Percentiles rank a stretch among this genome's conserved stretches.
These are phyloP conservation scores for Cinchona pubescens DNA, from an alignment of 257 asterid species.

Conservation along the genomic window DNA sequence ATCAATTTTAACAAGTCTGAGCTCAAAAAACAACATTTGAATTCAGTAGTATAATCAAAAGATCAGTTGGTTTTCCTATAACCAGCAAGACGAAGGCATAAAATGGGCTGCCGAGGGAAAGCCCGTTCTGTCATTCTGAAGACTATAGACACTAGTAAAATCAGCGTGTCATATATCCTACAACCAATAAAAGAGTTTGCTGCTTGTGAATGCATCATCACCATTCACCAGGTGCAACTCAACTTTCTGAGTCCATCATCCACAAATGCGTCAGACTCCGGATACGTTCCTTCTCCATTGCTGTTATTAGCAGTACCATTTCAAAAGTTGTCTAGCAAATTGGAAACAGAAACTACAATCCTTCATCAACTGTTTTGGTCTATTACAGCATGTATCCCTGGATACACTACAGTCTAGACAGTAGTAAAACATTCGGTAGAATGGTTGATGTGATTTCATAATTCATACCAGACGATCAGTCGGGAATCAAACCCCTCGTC, in stretches of 20 bases:
- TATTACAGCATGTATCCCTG: not conserved
- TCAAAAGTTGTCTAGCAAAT: not conserved
- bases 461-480: too few species aligned
- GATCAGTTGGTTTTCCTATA: too few species aligned
- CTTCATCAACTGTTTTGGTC: not conserved
- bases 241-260: not conserved
- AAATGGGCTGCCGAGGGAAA: too few species aligned
- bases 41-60: too few species aligned
- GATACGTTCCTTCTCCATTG: not conserved
- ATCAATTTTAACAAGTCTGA: too few species aligned
- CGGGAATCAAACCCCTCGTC: too few species aligned
- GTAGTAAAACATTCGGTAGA: not conserved
- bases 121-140: too few species aligned
- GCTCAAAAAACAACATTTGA: too few species aligned
- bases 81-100: too few species aligned
- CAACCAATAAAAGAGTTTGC: not conserved
- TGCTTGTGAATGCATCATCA: not conserved
- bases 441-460: not conserved
- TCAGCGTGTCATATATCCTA: too few species aligned
- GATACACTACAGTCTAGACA: not conserved
- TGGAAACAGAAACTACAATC: not conserved
- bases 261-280: not conserved
- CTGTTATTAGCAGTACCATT: not conserved
- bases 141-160: too few species aligned
- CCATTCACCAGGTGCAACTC: not conserved